phyloP scores from a whole-genome alignment of 2,329 filamentous ascomycete genomes.

The Aspergillus pseudoglaucus region DNA sequence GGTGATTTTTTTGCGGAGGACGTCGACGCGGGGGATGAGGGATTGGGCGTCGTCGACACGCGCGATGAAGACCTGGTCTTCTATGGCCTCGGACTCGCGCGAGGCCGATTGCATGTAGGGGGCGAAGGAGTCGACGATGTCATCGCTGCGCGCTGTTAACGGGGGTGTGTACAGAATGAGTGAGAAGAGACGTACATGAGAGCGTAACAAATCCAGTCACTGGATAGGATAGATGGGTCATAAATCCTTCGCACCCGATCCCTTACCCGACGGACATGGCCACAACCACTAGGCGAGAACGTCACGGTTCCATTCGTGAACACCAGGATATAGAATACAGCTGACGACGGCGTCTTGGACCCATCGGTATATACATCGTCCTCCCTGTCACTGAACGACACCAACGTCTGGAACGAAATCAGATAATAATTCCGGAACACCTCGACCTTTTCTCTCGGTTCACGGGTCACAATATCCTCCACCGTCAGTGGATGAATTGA shows the following conservation, averaged over 20 bases:
- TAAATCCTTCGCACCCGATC: conserved; percentile 82
- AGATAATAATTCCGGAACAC: conserved; percentile 96
- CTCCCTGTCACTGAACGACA: conserved; percentile 63
- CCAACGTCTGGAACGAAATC: conserved; percentile 86
- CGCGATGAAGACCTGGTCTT: conserved; percentile 89
- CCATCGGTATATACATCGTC: conserved; percentile 55
- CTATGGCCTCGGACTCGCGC: conserved; percentile 78
- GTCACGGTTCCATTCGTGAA: conserved; percentile 89
- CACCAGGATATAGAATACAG: conserved; percentile 91
- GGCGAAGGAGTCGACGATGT: conserved; percentile 92
- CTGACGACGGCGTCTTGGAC: conserved; percentile 59
- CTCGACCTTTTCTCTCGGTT: conserved; percentile 95
- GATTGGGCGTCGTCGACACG: conserved; percentile 78
- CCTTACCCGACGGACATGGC: conserved; percentile 76
- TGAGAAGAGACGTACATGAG: conserved; percentile 61
- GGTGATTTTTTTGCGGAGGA: conserved; percentile 87
- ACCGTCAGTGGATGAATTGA: conserved; percentile 88
- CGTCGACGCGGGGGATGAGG: conserved; percentile 79
- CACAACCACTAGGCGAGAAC: conserved; percentile 81
- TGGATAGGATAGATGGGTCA: conserved; percentile 83
- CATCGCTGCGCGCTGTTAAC: conserved; percentile 54
- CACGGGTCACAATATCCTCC: conserved; percentile 90
- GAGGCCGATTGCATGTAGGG: conserved; percentile 81
- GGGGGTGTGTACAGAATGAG: background rate
- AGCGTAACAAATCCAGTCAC: conserved; percentile 98